Percentiles rank a stretch among this genome's conserved stretches.
Conservation (phyloP, 2,329 filamentous ascomycete genomes). For the Xylaria sp. region DNA sequence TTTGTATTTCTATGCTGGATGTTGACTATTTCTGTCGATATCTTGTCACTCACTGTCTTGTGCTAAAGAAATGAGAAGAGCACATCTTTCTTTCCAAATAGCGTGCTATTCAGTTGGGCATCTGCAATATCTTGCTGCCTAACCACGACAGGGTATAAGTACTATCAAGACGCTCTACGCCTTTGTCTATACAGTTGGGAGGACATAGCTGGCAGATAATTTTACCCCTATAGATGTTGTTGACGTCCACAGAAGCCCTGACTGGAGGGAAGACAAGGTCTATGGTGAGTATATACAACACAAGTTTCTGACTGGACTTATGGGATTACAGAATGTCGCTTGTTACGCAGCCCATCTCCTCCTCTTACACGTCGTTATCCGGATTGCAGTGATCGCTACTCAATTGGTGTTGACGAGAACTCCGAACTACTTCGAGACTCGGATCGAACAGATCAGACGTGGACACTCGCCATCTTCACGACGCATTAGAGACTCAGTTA, state of each 20-base stretch:
- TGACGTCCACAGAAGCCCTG: neutral
- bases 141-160: neutral
- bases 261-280: no score
- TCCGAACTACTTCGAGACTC: neutral
- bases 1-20: neutral
- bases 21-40: neutral
- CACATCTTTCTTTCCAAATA: neutral
- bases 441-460: neutral
- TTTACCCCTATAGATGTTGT: no score
- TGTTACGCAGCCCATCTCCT: neutral
- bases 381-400: no score
- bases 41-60: neutral
- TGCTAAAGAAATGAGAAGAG: neutral
- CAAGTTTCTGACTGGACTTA: neutral
- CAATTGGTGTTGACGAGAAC: neutral
- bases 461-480: neutral
- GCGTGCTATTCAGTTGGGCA: conserved; percentile 3
- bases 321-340: neutral
- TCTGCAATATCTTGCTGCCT: neutral
- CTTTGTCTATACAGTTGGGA: neutral
- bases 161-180: neutral
- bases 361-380: no score
- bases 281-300: no score
- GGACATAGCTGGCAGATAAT: neutral
- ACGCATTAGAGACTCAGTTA: neutral